Evolutionary conservation across 179 eudicot species (phyloP).

Genomic region (Dionaea muscipula): DNA sequence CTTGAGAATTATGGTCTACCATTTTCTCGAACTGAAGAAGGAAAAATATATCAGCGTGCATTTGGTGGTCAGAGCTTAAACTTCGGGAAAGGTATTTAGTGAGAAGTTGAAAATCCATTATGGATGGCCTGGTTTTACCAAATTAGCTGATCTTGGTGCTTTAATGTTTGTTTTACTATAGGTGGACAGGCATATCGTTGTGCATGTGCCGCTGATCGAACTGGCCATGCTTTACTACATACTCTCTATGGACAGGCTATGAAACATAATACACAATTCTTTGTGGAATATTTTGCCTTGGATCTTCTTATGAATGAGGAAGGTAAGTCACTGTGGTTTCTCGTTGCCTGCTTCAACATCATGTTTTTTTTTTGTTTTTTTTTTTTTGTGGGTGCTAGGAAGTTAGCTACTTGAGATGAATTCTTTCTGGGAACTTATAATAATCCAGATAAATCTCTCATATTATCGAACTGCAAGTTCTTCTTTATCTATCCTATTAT

Average conservation of each 20-base stretch:
- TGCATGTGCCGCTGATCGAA: constrained; percentile 99
- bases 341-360: too few species aligned
- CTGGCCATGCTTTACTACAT: constrained; percentile 96
- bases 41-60: constrained; percentile 96
- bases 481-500: too few species aligned
- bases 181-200: constrained; percentile 99
- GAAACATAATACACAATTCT: constrained; percentile 98
- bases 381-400: too few species aligned
- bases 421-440: too few species aligned
- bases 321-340: constrained; percentile 29
- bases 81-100: constrained; percentile 69
- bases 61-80: constrained; percentile 99
- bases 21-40: constrained; percentile 97
- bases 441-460: too few species aligned
- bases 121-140: background rate
- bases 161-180: constrained; percentile 18
- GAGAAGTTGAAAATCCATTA: background rate
- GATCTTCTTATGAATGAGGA: constrained; percentile 85
- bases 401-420: too few species aligned
- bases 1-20: constrained; percentile 97
- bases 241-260: constrained; percentile 84
- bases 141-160: background rate
- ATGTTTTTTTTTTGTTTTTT: background rate
- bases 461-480: too few species aligned
- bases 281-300: constrained; percentile 95